A percentile compares a stretch with the other conserved stretches of the same genome.
phyloP scores from a whole-genome alignment of 805 yeast genomes.

The Brettanomyces bruxellensis region DNA sequence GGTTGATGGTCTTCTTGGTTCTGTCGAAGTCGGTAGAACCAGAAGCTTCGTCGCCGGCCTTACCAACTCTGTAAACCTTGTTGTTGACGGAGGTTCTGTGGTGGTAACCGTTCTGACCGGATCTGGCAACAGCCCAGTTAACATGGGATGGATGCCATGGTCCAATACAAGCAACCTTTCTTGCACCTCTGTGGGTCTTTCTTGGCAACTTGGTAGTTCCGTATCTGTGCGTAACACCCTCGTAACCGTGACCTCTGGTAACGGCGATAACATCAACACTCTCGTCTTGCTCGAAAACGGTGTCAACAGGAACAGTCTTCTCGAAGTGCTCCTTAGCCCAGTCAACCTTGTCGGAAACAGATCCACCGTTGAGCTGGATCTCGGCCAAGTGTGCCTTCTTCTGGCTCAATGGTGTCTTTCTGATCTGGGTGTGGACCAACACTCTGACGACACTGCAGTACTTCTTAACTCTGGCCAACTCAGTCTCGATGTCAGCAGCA shows the following conservation, averaged over 20 bases:
- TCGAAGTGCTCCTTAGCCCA: constrained; percentile 99
- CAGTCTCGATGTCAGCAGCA: constrained; percentile 84
- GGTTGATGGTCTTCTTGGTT: constrained; percentile 99
- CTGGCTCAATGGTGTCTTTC: constrained; percentile 97
- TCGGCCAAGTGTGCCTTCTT: constrained; percentile 99
- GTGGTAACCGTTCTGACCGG: constrained; percentile 99
- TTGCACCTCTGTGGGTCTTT: constrained; percentile 99
- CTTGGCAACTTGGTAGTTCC: constrained; percentile 99
- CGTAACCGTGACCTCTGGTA: constrained; percentile 99
- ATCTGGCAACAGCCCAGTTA: constrained; percentile 99
- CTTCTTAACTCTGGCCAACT: constrained; percentile 97
- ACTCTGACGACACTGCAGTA: constrained; percentile 99
- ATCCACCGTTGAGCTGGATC: constrained; percentile 99
- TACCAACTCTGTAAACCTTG: constrained; percentile 99
- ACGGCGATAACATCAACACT: constrained; percentile 97
- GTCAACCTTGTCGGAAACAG: constrained; percentile 92
- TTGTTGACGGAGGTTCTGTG: constrained; percentile 99
- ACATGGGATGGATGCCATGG: constrained; percentile 99
- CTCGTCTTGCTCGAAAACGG: constrained; percentile 98
- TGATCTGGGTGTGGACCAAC: constrained; percentile 98
- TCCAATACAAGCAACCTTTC: constrained; percentile 99
- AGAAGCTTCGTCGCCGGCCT: constrained; percentile 86
- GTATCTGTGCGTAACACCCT: constrained; percentile 99
- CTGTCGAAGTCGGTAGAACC: constrained; percentile 98
- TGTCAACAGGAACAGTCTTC: constrained; percentile 93